Evolutionary conservation across 208 protist species (phyloP).

Genomic region (Endotrypanum monterogeii): DNA sequence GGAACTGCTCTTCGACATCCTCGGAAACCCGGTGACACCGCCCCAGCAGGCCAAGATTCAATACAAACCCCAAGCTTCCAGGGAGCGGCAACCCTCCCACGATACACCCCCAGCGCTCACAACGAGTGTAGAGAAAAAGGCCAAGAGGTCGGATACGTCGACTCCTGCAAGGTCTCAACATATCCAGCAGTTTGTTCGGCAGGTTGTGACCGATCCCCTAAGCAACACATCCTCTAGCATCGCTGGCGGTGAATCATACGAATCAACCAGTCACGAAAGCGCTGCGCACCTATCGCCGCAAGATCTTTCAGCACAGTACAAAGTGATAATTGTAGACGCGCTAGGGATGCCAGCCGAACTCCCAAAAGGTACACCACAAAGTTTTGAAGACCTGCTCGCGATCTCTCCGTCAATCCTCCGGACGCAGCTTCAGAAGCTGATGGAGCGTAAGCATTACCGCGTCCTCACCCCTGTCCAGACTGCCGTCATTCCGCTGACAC

Average conservation of each 20-base stretch:
- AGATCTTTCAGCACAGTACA: conserved; percentile 28
- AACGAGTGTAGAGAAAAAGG: neutral
- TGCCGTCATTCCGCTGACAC: conserved; percentile 49
- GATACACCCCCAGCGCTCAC: neutral
- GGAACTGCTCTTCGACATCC: conserved; percentile 15
- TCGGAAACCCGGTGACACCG: neutral
- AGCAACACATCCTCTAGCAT: neutral
- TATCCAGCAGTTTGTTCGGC: conserved; percentile 35
- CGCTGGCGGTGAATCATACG: neutral
- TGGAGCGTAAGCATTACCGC: conserved; percentile 35
- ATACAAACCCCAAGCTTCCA: neutral
- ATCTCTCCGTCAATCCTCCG: conserved; percentile 52
- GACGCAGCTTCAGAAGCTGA: conserved; percentile 43
- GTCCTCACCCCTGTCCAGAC: conserved; percentile 66
- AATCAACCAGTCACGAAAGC: neutral
- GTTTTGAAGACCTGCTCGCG: conserved; percentile 54
- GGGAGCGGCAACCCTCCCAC: neutral
- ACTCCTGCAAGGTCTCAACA: conserved; percentile 10
- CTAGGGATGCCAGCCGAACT: conserved; percentile 79
- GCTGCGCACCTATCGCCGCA: conserved; percentile 11
- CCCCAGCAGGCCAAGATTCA: neutral
- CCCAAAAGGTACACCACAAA: conserved; percentile 37
- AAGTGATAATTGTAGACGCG: conserved; percentile 60
- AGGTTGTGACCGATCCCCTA: conserved; percentile 31
- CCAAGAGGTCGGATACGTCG: neutral